phyloP scores from a whole-genome alignment of 2,329 filamentous ascomycete species.

The Leptosphaerulina australis region DNA sequence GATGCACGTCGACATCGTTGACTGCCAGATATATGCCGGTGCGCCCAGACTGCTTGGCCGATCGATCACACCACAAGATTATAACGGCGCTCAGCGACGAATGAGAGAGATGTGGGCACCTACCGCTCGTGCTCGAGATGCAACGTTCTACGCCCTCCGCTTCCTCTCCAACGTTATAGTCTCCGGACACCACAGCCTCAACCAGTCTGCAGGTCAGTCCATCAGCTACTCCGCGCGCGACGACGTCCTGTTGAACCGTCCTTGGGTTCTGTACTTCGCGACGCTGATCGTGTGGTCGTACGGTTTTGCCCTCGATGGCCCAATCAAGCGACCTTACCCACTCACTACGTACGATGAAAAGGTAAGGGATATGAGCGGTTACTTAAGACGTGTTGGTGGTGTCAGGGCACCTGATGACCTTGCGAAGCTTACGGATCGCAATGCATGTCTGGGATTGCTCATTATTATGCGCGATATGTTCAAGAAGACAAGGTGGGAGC shows the following conservation, averaged over 20 bases:
- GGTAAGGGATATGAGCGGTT: slow-evolving; percentile 78
- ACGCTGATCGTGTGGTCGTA: slow-evolving; percentile 94
- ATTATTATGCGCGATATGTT: slow-evolving; percentile 84
- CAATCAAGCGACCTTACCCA: slow-evolving; percentile 61
- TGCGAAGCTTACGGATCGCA: slow-evolving; percentile 73
- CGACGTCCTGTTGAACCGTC: slow-evolving; percentile 86
- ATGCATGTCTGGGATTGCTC: slow-evolving; percentile 80
- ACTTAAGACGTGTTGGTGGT: slow-evolving; percentile 73
- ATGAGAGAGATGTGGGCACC: slow-evolving; percentile 92
- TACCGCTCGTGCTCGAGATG: slow-evolving; percentile 84
- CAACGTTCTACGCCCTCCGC: slow-evolving; percentile 88
- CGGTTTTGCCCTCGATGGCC: slow-evolving; percentile 86
- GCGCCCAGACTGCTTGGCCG: slow-evolving; percentile 84
- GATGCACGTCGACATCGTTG: slow-evolving; percentile 96
- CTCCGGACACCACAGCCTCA: slow-evolving; percentile 57
- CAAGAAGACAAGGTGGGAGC: slow-evolving; percentile 83
- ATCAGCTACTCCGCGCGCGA: slow-evolving; percentile 77
- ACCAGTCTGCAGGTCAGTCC: slow-evolving; percentile 24
- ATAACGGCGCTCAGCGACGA: slow-evolving; percentile 76
- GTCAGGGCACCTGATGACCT: slow-evolving; percentile 79
- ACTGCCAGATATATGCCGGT: slow-evolving; percentile 93
- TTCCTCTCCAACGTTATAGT: slow-evolving; percentile 86
- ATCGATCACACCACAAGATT: slow-evolving; percentile 81
- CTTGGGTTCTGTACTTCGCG: slow-evolving; percentile 95
- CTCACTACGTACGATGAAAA: slow-evolving; percentile 69